Conservation (phyloP, 495 filamentous ascomycete species). For the Talaromyces stipitatus region DNA sequence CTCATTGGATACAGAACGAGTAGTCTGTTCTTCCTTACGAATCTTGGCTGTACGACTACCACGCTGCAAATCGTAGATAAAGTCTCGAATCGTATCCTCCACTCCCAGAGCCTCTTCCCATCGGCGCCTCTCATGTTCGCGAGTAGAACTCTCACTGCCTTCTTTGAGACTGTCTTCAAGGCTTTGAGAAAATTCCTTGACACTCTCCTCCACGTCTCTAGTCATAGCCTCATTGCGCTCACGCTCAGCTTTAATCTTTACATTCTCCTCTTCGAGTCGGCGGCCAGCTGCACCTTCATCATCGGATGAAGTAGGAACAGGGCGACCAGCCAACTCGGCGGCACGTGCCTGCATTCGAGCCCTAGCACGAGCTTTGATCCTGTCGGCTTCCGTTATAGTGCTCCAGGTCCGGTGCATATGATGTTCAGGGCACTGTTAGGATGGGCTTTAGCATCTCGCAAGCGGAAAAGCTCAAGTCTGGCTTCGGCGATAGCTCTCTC, state of each 20-base stretch:
- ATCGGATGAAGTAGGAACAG: slow-evolving; percentile 50
- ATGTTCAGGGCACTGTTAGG: slow-evolving; percentile 76
- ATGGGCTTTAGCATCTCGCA: slow-evolving; percentile 88
- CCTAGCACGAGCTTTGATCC: slow-evolving; percentile 88
- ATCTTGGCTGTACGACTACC: slow-evolving; percentile 68
- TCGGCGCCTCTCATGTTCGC: slow-evolving; percentile 81
- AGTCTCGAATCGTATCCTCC: slow-evolving; percentile 91
- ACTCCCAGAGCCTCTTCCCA: slow-evolving; percentile 98
- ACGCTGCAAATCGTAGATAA: slow-evolving; percentile 92
- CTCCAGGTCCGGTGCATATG: slow-evolving; percentile 89
- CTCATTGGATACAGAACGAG: not conserved
- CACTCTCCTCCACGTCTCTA: slow-evolving; percentile 91
- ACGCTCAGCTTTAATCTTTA: slow-evolving; percentile 68
- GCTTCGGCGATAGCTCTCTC: slow-evolving; percentile 92
- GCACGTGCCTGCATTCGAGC: slow-evolving; percentile 98
- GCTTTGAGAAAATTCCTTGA: slow-evolving; percentile 76
- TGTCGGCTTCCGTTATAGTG: slow-evolving; percentile 83
- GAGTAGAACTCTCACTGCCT: slow-evolving; percentile 57
- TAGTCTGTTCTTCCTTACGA: slow-evolving; percentile 62
- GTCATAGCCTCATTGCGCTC: slow-evolving; percentile 97
- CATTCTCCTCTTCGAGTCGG: slow-evolving; percentile 79
- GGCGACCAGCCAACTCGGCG: slow-evolving; percentile 82
- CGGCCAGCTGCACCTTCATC: slow-evolving; percentile 71
- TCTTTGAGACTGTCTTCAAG: slow-evolving; percentile 86
- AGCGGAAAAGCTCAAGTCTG: slow-evolving; percentile 85